phyloP scores from a whole-genome alignment of 176 grass and related monocot species.

The Leersia perrieri region DNA sequence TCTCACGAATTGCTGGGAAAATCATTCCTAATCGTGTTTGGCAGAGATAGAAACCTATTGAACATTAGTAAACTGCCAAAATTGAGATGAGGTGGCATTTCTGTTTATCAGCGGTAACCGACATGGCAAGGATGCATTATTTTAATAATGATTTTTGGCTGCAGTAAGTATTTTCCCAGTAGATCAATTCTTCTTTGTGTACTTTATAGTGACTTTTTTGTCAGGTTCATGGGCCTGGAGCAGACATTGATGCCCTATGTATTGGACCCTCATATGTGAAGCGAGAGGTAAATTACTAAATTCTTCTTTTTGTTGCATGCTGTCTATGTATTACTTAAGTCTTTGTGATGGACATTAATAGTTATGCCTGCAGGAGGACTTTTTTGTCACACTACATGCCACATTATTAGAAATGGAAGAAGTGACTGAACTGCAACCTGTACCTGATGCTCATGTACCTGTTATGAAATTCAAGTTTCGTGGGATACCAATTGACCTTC shows the following conservation, averaged over 20 bases:
- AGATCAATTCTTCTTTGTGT: background rate
- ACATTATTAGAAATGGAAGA: constrained; percentile 71
- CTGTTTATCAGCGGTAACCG: background rate
- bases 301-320: constrained; percentile 21
- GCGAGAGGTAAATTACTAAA: constrained; percentile 74
- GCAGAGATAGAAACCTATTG: background rate
- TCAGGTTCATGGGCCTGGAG: constrained; percentile 94
- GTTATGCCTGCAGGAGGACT: constrained; percentile 74
- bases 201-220: constrained; percentile 13
- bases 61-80: background rate
- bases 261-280: constrained; percentile 98
- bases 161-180: background rate
- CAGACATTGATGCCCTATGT: constrained; percentile 95
- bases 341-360: constrained; percentile 17
- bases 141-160: constrained; percentile 8
- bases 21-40: background rate
- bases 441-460: constrained; percentile 93
- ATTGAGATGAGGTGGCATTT: background rate
- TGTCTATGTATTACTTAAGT: constrained; percentile 9
- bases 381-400: constrained; percentile 76
- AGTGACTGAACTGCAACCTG: constrained; percentile 82
- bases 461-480: constrained; percentile 94
- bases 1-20: background rate
- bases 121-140: background rate
- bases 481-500: constrained; percentile 90